Evolutionary conservation across 2,329 filamentous ascomycete genomes (phyloP).

Genomic region (Penicillium sp.): DNA sequence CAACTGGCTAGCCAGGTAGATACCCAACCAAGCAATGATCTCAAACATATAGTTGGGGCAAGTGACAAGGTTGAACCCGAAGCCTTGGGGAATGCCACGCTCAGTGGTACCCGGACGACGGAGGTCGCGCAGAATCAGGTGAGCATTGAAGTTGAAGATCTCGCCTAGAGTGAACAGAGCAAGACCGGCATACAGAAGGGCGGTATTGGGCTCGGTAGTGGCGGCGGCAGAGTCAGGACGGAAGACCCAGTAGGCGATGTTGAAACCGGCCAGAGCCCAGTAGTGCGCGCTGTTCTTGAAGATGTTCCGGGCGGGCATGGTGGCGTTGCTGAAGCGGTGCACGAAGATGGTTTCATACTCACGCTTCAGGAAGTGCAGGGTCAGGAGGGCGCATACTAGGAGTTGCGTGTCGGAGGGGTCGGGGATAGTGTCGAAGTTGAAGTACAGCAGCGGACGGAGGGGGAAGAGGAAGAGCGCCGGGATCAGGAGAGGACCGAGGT

Average conservation of each 20-base stretch:
- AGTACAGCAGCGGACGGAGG: slow-evolving; percentile 74
- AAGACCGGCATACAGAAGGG: slow-evolving; percentile 69
- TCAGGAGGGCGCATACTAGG: slow-evolving; percentile 73
- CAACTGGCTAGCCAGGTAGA: slow-evolving; percentile 74
- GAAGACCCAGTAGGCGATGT: slow-evolving; percentile 86
- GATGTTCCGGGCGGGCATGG: slow-evolving; percentile 89
- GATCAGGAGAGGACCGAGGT: slow-evolving; percentile 87
- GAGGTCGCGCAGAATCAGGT: slow-evolving; percentile 76
- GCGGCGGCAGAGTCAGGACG: slow-evolving; percentile 72
- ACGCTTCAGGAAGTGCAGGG: slow-evolving; percentile 89
- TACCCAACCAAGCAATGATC: slow-evolving; percentile 79
- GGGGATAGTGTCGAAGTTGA: slow-evolving; percentile 52
- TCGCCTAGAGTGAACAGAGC: slow-evolving; percentile 78
- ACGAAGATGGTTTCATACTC: slow-evolving; percentile 93
- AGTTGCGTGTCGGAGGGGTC: slow-evolving; percentile 69
- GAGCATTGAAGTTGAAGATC: slow-evolving; percentile 77
- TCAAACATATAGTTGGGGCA: slow-evolving; percentile 99
- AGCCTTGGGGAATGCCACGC: slow-evolving; percentile 82
- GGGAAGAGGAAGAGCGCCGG: slow-evolving; percentile 73
- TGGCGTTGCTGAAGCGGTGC: slow-evolving; percentile 91
- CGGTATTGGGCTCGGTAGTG: slow-evolving; percentile 50
- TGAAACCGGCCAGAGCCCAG: slow-evolving; percentile 80
- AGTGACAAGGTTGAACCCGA: slow-evolving; percentile 84
- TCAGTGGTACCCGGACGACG: slow-evolving; percentile 80
- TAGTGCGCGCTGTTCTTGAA: slow-evolving; percentile 96